Percentiles rank a stretch among this genome's conserved stretches.
These are phyloP conservation scores for Pleurostoma richardsiae DNA, from an alignment of 2,329 filamentous ascomycete genomes.

Conservation along the genomic window DNA sequence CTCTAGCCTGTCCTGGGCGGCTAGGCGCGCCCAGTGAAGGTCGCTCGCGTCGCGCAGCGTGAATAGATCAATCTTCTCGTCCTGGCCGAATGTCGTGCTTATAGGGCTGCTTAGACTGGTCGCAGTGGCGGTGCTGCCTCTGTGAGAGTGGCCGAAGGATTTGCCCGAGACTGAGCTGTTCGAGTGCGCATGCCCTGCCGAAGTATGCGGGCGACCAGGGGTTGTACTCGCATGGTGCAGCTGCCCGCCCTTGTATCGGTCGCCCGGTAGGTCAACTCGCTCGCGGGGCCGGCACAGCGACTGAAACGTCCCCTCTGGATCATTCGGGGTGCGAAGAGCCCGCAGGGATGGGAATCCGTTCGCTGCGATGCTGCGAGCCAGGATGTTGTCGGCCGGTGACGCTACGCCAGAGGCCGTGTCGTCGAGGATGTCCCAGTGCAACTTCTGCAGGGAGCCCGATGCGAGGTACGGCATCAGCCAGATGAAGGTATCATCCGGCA, in stretches of 20 bases:
- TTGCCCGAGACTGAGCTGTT: conserved; percentile 8
- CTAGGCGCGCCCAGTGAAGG: conserved; percentile 48
- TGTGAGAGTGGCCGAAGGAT: conserved; percentile 1
- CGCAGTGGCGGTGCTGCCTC: neutral
- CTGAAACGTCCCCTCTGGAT: conserved; percentile 66
- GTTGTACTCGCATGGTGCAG: conserved; percentile 5
- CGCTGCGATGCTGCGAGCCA: conserved; percentile 58
- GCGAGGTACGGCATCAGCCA: conserved; percentile 62
- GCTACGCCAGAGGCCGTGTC: conserved; percentile 33
- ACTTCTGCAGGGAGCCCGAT: conserved; percentile 42
- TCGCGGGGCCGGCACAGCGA: conserved; percentile 60
- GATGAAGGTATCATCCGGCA: conserved; percentile 50
- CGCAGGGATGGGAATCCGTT: conserved; percentile 59
- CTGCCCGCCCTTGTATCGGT: conserved; percentile 33
- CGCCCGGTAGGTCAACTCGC: conserved; percentile 44
- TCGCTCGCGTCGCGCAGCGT: conserved; percentile 28
- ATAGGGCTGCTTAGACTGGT: neutral
- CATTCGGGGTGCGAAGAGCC: conserved; percentile 58
- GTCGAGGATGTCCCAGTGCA: conserved; percentile 61
- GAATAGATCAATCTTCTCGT: neutral
- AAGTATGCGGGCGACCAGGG: neutral
- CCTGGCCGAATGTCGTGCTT: neutral
- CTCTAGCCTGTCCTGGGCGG: conserved; percentile 62
- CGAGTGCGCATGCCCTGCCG: conserved; percentile 6
- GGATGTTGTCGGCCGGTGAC: conserved; percentile 52